These are phyloP conservation scores for Pholiota microspora DNA, from an alignment of 768 basidiomycete species.

Conservation along the genomic window DNA sequence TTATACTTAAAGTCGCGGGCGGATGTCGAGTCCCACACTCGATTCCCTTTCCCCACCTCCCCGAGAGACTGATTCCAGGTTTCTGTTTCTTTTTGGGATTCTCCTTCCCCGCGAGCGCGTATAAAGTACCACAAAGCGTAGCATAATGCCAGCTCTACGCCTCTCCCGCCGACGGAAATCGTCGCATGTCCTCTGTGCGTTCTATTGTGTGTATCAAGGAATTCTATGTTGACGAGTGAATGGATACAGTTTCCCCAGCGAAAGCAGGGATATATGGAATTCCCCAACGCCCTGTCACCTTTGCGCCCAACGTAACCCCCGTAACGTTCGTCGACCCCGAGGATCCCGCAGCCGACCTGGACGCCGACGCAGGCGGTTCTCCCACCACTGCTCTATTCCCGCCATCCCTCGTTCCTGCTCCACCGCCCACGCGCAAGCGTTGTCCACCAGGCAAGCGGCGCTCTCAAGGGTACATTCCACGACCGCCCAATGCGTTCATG, in stretches of 20 bases:
- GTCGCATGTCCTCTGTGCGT: neutral
- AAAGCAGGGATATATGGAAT: slow-evolving; percentile 26
- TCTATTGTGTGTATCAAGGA: neutral
- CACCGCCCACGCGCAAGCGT: slow-evolving; percentile 20
- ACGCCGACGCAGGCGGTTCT: slow-evolving; percentile 6
- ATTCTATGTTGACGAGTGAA: neutral
- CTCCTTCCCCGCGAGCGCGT: too few species aligned
- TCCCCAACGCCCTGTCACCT: slow-evolving; percentile 17
- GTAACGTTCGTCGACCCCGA: slow-evolving; percentile 20
- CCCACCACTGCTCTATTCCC: slow-evolving; percentile 20
- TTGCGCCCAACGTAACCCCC: slow-evolving; percentile 30
- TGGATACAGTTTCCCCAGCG: slow-evolving; percentile 21
- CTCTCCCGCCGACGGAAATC: slow-evolving; percentile 9
- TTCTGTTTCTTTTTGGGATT: too few species aligned
- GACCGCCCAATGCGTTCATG: slow-evolving; percentile 86
- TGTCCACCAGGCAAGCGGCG: slow-evolving; percentile 20
- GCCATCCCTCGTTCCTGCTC: slow-evolving; percentile 14
- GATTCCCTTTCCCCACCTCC: neutral
- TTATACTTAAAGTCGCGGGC: neutral
- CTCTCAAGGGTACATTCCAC: slow-evolving; percentile 65
- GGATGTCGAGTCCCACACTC: neutral
- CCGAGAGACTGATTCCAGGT: neutral
- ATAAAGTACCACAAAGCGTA: neutral
- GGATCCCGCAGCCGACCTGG: slow-evolving; percentile 7
- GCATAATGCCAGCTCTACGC: slow-evolving; percentile 6